Base-by-base conservation (phyloP, 805 yeast species). In the Candida pseudoglaebosa region DNA sequence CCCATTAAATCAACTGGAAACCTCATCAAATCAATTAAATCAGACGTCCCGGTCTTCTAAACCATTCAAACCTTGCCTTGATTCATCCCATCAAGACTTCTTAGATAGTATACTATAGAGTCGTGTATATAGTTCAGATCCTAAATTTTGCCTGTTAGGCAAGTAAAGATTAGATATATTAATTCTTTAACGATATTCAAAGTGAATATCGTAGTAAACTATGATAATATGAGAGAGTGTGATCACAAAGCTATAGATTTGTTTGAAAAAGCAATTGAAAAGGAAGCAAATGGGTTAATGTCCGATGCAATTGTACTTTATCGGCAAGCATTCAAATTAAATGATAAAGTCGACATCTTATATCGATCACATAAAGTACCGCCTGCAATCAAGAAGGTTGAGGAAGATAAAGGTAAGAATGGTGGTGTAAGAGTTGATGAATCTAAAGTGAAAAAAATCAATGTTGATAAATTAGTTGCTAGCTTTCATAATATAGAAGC, bases 231-330 rank as follows among this genome's bases (percentile, higher is more conserved):
- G 24, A 18, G 44, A 7, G 47, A 44, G 4, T 22, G 32, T 9
- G 59, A 57, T 22, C 24, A 40, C 34, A 61, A 64, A 34, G 95
- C 95, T 2, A 61, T 87, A 30, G 69, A 67, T 37, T 61, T 76
- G 16, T 88, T 85, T 65, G 88, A 83, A 48, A 58, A 69, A 36
- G 96, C 88, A 2, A 76, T 81, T 0, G 77, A 72, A 34, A 81
- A 81, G 52, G 96, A 89, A 59, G 65, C 73, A 24, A 74, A 69
- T 36, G 96, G 96, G 0, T 67, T 78, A 44, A 71, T 88, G 77
- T 73, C 85, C n/a, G 95, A 88, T 51, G 96, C 96, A 1, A 78
- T 86, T 19, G 75, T 67, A 35, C 73, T 63, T 46, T 89, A 89
- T 59, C 67, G 95, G 44, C 70, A 72, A 45, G 95, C 96, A 2